Percentiles rank a stretch among this genome's conserved stretches.
These are phyloP conservation scores for Aphanomyces astaci DNA, from an alignment of 352 stramenopile species.

Conservation along the genomic window DNA sequence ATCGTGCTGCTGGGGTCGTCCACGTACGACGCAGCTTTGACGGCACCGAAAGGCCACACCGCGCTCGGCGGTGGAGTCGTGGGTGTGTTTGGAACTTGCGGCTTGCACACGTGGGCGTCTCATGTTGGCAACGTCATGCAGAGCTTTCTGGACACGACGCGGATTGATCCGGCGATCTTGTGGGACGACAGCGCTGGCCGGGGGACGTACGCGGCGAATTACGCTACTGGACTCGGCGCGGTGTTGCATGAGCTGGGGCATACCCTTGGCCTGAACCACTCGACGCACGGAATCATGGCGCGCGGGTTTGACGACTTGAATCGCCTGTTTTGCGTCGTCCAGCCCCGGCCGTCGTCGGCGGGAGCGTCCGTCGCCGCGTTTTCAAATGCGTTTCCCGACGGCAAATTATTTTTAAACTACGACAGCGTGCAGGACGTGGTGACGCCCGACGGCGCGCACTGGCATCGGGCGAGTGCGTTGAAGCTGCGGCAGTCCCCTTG, in stretches of 20 bases:
- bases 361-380: not conserved
- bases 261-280: constrained; percentile 10
- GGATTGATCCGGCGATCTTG: constrained; percentile 40
- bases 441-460: not conserved
- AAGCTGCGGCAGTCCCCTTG: not conserved
- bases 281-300: constrained; percentile 14
- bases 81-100: constrained; percentile 58
- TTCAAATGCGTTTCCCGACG: constrained; percentile 18
- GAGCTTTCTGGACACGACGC: constrained; percentile 4
- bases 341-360: not conserved
- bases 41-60: constrained; percentile 46
- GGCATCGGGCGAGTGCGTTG: not conserved
- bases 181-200: constrained; percentile 59
- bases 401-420: constrained; percentile 22
- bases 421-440: not conserved
- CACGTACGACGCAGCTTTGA: constrained; percentile 42
- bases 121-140: constrained; percentile 9
- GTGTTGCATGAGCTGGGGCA: constrained; percentile 16
- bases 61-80: constrained; percentile 48
- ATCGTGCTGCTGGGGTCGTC: constrained; percentile 65
- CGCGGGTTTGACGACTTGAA: constrained; percentile 70
- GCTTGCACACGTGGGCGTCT: constrained; percentile 29
- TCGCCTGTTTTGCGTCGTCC: constrained; percentile 18
- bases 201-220: constrained; percentile 40
- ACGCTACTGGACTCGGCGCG: not conserved